Evolutionary conservation across 108 stramenopile species (phyloP), one percentile per base, ranked within the genome.

Genomic region (Cylindrotheca fusiformis): DNA sequence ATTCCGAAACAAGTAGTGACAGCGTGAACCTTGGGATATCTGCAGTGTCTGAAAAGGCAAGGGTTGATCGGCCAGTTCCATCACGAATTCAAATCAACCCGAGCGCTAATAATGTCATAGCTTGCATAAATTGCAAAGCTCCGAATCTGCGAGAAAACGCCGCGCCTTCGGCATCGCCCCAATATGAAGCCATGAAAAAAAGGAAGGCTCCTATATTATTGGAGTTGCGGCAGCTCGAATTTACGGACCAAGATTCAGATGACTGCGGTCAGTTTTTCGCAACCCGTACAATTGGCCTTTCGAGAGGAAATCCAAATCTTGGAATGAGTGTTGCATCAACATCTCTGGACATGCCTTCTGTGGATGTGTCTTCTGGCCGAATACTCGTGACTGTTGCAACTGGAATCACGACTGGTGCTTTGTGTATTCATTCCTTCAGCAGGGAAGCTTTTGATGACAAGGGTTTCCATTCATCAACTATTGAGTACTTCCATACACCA

Each of bases 381-480:
- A n/a, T n/a, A n/a, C n/a, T n/a, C n/a, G 45, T 60, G 1, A 50
- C 48, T 24, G 55, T 63, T 62, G 87, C 87, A 28, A 91, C 90
- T 8, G 90, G 90, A 47, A 52, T 84, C n/a, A 81, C 83, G 4
- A 85, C 79, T 6, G 90, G 90, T 17, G 78, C 81, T 19, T 57
- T 91, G 20, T 82, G 81, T 53, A 61, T 91, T 33, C 90, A 91
- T 58, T 72, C 81, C 46, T 71, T 87, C 27, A 33, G 21, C 27
- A 29, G 52, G 1, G 54, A 52, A 28, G 29, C 57, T 55, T 60
- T n/a, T 32, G 52, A 64, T 8, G 67, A 74, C 21, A 32, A 49
- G 10, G 27, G 36, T 0, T 46, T 49, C 17, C 71, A 63, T 20
- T 49, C 77, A 0, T 82, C 79, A n/a, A 52, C 82, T 8, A 74